Evolutionary conservation across 805 yeast genomes (phyloP).

Genomic region (Candida golubevii): DNA sequence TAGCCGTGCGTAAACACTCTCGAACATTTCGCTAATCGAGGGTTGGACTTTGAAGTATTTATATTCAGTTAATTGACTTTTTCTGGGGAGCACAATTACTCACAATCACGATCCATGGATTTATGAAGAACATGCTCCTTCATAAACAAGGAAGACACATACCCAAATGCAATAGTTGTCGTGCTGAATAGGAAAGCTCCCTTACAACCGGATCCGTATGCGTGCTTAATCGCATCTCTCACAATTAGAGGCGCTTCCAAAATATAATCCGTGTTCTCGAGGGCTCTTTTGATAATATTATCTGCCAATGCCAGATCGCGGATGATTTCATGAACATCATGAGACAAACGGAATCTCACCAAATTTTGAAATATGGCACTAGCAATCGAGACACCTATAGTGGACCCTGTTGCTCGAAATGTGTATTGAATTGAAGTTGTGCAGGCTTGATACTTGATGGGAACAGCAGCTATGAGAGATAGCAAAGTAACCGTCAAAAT

Average conservation of each 20-base stretch:
- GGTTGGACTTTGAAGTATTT: no score
- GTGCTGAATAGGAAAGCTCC: slow-evolving; percentile 50
- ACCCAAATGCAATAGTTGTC: slow-evolving; percentile 36
- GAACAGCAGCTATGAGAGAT: slow-evolving; percentile 74
- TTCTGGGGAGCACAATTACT: background rate
- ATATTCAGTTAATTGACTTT: no score
- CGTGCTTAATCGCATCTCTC: slow-evolving; percentile 40
- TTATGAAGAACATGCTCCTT: slow-evolving; percentile 57
- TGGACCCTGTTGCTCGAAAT: slow-evolving; percentile 82
- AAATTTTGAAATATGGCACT: slow-evolving; percentile 60
- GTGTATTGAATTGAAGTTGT: slow-evolving; percentile 89
- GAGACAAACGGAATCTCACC: slow-evolving; percentile 26
- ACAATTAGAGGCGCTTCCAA: slow-evolving; percentile 51
- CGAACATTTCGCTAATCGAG: no score
- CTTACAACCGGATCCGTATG: slow-evolving; percentile 52
- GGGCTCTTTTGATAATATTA: slow-evolving; percentile 47
- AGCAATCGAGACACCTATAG: slow-evolving; percentile 70
- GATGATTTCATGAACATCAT: slow-evolving; percentile 8
- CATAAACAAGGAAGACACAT: slow-evolving; percentile 43
- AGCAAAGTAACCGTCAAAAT: slow-evolving; percentile 67
- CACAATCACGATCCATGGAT: slow-evolving; percentile 40
- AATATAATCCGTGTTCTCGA: slow-evolving; percentile 53
- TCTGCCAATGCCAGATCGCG: slow-evolving; percentile 30
- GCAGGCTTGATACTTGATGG: slow-evolving; percentile 67
- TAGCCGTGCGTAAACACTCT: no score